Evolutionary conservation across 208 protist species (phyloP), one percentile per base, ranked within the genome.

Genomic region (Leishmania tropica): DNA sequence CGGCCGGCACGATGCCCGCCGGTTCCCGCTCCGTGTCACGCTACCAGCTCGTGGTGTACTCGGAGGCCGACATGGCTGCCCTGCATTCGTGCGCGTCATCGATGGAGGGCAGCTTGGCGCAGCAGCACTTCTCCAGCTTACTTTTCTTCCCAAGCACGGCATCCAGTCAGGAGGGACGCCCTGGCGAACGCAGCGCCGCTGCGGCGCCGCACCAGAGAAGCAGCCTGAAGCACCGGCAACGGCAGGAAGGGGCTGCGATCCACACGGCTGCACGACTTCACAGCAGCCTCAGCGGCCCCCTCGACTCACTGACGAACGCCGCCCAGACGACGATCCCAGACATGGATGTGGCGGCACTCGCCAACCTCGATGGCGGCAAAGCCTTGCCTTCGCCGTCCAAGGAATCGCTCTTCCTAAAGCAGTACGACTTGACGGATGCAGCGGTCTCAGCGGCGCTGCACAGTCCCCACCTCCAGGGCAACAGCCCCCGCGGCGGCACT

Each of bases 1-100:
- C 71, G 11, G 62, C 54, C 31, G 74, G 42, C 64, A n/a, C 78
- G 53, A 67, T 48, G 73, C 68, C 78, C 1, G 68, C 51, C n/a
- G 67, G 67, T 42, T 67, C 70, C 24, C 81, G 58, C 45, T 90
- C 83, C 28, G 85, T 93, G 72, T 71, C 79, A 28, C 76, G 80
- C 72, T 95, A 93, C 71, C 88, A 93, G 76, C 78, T 95, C 5
- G 75, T 90, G 21, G 67, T 87, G 73, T 87, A 82, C 76, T 86
- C 87, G 51, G 81, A 85, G 37, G 79, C 87, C 8, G 89, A 93
- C 76, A 15, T 78, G 6, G 47, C 65, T 6, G 64, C 48, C 28
- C 21, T 85, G 77, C 78, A 73, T 45, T 64, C 76, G 37, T 76
- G 37, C 64, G 70, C 40, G 48, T 68, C 68, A n/a, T 80, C 76